Evolutionary conservation across 2,329 filamentous ascomycete genomes (phyloP).

Genomic region (Pseudogymnoascus sp.): DNA sequence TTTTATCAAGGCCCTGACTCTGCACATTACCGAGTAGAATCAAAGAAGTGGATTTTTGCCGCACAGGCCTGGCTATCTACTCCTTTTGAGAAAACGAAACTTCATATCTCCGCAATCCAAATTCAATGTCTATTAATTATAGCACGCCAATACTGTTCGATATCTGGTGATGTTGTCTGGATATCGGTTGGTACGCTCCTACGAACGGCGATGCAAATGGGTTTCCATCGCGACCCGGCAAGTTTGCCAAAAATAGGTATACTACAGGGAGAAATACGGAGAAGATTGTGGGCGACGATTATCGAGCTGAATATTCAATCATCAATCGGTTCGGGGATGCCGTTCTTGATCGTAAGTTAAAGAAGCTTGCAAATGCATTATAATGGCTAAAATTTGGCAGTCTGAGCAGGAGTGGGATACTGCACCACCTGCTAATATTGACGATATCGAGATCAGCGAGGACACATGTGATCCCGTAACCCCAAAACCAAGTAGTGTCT

Average conservation of each 20-base stretch:
- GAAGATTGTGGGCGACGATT: constrained; percentile 50
- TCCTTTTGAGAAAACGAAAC: constrained; percentile 38
- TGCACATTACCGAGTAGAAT: constrained; percentile 12
- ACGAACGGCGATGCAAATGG: constrained; percentile 50
- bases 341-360: constrained; percentile 34
- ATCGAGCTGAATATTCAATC: constrained; percentile 47
- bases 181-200: constrained; percentile 42
- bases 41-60: constrained; percentile 21
- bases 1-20: constrained; percentile 18
- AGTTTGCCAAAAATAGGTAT: constrained; percentile 41
- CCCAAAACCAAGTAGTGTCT: constrained; percentile 23
- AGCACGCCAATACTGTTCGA: constrained; percentile 40
- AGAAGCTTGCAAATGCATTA: not conserved
- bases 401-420: constrained; percentile 43
- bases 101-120: constrained; percentile 44
- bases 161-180: constrained; percentile 47
- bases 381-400: not conserved
- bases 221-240: constrained; percentile 49
- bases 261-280: constrained; percentile 45
- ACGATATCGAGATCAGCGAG: constrained; percentile 45
- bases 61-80: constrained; percentile 27
- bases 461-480: constrained; percentile 18
- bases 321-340: constrained; percentile 43
- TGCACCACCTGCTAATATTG: constrained; percentile 40
- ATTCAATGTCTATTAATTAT: constrained; percentile 44